phyloP scores from a whole-genome alignment of 352 stramenopile species.

The Aphanomyces invadans region DNA sequence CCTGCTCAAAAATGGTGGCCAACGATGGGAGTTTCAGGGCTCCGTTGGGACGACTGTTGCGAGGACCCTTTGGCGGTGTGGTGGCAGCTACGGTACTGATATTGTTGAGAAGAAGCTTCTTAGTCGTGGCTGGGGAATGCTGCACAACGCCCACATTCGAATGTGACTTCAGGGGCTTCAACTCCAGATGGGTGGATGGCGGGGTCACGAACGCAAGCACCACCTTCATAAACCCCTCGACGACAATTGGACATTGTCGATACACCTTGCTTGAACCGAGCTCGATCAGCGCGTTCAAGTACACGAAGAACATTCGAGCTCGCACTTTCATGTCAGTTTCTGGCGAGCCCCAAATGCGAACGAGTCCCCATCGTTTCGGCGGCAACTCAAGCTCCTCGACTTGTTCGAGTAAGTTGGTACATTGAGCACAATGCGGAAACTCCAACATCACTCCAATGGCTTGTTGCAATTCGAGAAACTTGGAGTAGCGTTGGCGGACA shows the following conservation, averaged over 20 bases:
- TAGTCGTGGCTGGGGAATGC: not conserved
- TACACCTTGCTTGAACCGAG: conserved; percentile 9
- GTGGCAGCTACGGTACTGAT: not conserved
- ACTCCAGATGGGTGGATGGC: not conserved
- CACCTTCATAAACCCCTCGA: not conserved
- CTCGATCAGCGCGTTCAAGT: not conserved
- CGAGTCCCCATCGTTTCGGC: conserved; percentile 20
- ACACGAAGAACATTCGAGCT: conserved; percentile 14
- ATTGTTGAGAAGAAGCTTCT: not conserved
- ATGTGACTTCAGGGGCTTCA: conserved; percentile 9
- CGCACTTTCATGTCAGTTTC: conserved; percentile 10
- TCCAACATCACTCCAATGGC: conserved; percentile 10
- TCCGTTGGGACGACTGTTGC: not conserved
- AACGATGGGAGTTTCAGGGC: not conserved
- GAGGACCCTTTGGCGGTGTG: not conserved
- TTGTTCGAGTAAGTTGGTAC: not conserved
- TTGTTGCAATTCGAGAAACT: conserved; percentile 13
- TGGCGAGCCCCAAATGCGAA: not conserved
- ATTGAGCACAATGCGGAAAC: conserved; percentile 5
- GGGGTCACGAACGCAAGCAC: conserved; percentile 10
- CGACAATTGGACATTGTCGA: conserved; percentile 2
- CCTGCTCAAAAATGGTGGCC: conserved; percentile 21
- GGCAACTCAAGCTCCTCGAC: conserved; percentile 17
- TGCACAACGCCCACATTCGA: too few relatives aligned
- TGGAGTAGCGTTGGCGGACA: conserved; percentile 17